phyloP scores from a whole-genome alignment of 306 rosid genomes.

The Castanea sativa region DNA sequence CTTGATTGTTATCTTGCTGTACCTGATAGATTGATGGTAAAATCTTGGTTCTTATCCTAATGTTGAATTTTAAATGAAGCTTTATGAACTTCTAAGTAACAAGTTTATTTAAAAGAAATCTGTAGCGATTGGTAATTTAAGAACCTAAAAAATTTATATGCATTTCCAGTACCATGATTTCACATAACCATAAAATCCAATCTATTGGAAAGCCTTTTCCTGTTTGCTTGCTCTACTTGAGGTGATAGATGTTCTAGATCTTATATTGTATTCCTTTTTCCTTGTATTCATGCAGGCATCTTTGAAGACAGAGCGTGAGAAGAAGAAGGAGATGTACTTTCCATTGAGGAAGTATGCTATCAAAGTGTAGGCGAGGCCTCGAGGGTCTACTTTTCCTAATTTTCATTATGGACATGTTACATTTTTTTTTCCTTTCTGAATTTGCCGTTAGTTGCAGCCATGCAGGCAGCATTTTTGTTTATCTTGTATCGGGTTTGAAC shows the following conservation, averaged over 20 bases:
- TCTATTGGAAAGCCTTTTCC: background rate
- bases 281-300: constrained; percentile 50
- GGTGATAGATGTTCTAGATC: background rate
- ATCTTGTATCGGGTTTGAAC: background rate
- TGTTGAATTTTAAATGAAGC: background rate
- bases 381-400: constrained; percentile 7
- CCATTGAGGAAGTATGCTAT: constrained; percentile 87
- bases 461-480: background rate
- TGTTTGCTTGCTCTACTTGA: background rate
- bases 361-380: constrained; percentile 55
- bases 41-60: too few species aligned
- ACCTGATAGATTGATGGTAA: too few species aligned
- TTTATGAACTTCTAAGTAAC: background rate
- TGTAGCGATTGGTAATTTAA: background rate
- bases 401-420: background rate
- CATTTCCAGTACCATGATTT: background rate
- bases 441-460: background rate
- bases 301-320: constrained; percentile 76
- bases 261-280: background rate
- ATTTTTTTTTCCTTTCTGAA: background rate
- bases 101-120: too few species aligned
- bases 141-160: background rate
- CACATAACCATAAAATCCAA: background rate
- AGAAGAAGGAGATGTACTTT: constrained; percentile 75
- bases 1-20: background rate